phyloP scores from a whole-genome alignment of 2,329 filamentous ascomycete genomes.

The Ceratocystis papillata region DNA sequence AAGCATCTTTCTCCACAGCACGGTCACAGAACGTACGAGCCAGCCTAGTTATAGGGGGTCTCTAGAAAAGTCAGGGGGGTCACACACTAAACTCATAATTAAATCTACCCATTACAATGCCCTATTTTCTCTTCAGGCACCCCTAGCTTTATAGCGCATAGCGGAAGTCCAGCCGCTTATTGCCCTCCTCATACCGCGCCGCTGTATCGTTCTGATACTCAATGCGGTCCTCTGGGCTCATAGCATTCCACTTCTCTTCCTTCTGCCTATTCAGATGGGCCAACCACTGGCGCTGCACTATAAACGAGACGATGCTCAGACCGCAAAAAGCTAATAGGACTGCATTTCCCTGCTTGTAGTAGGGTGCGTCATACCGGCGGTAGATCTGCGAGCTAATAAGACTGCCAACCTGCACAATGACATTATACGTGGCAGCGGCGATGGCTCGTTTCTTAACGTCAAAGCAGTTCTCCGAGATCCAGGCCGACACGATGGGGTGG shows the following conservation, averaged over 20 bases:
- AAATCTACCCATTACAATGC: neutral
- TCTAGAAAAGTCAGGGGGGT: too few relatives aligned
- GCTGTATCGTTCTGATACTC: constrained; percentile 24
- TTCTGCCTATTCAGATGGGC: constrained; percentile 32
- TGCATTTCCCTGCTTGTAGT: constrained; percentile 38
- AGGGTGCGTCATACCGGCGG: constrained; percentile 37
- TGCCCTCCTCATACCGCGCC: constrained; percentile 25
- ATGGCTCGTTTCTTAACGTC: constrained; percentile 52
- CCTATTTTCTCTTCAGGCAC: neutral
- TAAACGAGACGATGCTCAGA: constrained; percentile 32
- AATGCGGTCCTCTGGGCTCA: constrained; percentile 22
- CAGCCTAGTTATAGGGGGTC: too few relatives aligned
- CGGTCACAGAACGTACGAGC: too few relatives aligned
- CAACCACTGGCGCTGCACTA: constrained; percentile 34
- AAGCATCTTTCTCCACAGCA: too few relatives aligned
- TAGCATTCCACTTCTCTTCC: constrained; percentile 21
- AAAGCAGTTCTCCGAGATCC: constrained; percentile 48
- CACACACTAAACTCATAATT: too few relatives aligned
- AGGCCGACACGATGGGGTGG: constrained; percentile 40
- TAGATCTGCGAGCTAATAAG: constrained; percentile 41
- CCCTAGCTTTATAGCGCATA: constrained; percentile 25
- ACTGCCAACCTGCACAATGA: constrained; percentile 39
- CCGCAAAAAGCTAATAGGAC: constrained; percentile 27
- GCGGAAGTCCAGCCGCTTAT: constrained; percentile 26
- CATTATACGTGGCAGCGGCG: constrained; percentile 41